A percentile compares a stretch with the other conserved stretches of the same genome.
These are phyloP conservation scores for Exophiala aquamarina DNA, from an alignment of 2,329 filamentous ascomycete genomes.

Conservation along the genomic window DNA sequence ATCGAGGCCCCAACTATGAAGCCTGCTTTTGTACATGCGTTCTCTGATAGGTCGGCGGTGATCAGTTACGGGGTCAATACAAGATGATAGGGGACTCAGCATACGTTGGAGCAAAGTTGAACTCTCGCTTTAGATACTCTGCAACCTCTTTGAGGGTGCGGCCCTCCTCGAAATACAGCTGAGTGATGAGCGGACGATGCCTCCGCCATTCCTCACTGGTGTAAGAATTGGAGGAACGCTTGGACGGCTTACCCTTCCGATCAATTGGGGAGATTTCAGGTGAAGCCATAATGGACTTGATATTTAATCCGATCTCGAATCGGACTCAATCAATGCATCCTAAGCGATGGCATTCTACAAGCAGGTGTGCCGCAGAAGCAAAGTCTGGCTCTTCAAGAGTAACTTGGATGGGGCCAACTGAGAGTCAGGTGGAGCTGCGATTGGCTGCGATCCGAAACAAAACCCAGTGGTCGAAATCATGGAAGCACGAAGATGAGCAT, in stretches of 20 bases:
- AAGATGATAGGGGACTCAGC: constrained; percentile 7
- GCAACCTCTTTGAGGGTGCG: constrained; percentile 29
- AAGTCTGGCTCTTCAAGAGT: no score
- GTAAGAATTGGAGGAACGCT: constrained; percentile 29
- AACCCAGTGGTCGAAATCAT: no score
- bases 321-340: no score
- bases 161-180: constrained; percentile 29
- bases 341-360: no score
- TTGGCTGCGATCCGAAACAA: no score
- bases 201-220: constrained; percentile 28
- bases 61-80: no score
- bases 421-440: no score
- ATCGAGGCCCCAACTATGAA: constrained; percentile 27
- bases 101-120: constrained; percentile 28
- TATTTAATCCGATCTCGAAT: no score
- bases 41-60: constrained; percentile 21
- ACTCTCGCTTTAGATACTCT: constrained; percentile 27
- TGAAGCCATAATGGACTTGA: constrained; percentile 18
- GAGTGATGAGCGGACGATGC: constrained; percentile 27
- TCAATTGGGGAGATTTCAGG: constrained; percentile 13
- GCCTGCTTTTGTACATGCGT: constrained; percentile 30
- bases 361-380: no score
- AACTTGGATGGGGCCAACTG: no score
- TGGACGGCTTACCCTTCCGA: constrained; percentile 22
- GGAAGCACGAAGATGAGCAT: no score